Percentiles rank a stretch among this genome's conserved stretches.
These are phyloP conservation scores for Tuber brumale DNA, from an alignment of 495 filamentous ascomycete species.

Conservation along the genomic window DNA sequence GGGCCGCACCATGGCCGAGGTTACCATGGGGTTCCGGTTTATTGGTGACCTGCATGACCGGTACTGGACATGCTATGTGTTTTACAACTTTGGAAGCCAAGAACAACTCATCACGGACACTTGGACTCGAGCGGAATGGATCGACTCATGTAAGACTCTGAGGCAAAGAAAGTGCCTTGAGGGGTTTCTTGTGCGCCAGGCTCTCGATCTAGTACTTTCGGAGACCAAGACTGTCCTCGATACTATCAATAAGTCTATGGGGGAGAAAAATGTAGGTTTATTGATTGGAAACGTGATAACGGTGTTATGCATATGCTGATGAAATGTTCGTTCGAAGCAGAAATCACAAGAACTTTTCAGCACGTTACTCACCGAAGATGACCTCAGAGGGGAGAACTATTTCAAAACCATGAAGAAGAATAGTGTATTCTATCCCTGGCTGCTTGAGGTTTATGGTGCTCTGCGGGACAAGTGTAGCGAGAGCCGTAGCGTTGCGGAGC, in stretches of 20 bases:
- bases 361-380: background rate
- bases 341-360: background rate
- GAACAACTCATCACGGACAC: background rate
- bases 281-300: background rate
- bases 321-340: background rate
- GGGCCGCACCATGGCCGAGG: background rate
- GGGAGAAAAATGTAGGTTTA: background rate
- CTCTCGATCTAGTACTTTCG: background rate
- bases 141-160: background rate
- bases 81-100: background rate
- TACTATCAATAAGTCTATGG: background rate
- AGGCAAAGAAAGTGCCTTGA: background rate
- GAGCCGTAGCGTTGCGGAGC: background rate
- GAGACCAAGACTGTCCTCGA: background rate
- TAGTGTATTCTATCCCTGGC: conserved; percentile 1
- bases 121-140: background rate
- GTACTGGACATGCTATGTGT: conserved; percentile 3
- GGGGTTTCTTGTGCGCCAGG: background rate
- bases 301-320: background rate
- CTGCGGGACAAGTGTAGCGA: background rate
- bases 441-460: background rate
- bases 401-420: conserved; percentile 6
- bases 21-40: background rate
- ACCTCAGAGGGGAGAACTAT: conserved; percentile 1
- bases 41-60: conserved; percentile 1